Evolutionary conservation across 805 yeast genomes (phyloP).

Genomic region (Hanseniaspora guilliermondii): DNA sequence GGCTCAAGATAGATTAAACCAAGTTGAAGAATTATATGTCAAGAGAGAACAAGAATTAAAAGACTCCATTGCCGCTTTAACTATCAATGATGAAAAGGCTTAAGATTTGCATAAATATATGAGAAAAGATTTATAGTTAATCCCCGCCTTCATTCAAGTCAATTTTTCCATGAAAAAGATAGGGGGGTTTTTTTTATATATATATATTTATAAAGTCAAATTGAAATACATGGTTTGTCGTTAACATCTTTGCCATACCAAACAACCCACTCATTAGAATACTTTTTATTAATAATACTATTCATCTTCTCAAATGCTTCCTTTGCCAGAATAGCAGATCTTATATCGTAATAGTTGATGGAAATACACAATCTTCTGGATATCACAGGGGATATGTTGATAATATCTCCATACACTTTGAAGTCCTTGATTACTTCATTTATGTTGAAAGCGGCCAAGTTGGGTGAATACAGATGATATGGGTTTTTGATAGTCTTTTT

Average conservation of each 20-base stretch:
- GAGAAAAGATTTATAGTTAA: not conserved
- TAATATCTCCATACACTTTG: conserved; percentile 42
- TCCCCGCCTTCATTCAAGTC: too few species aligned
- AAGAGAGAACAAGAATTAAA: conserved; percentile 33
- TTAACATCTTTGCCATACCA: conserved; percentile 59
- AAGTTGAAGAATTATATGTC: conserved; percentile 44
- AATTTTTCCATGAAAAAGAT: too few species aligned
- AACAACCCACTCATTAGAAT: conserved; percentile 43
- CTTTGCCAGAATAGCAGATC: conserved; percentile 50
- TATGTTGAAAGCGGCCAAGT: conserved; percentile 37
- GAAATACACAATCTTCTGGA: conserved; percentile 52
- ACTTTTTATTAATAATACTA: conserved; percentile 33
- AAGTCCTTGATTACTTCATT: conserved; percentile 39
- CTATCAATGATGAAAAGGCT: conserved; percentile 16
- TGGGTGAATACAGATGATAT: conserved; percentile 27
- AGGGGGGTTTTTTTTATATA: not conserved
- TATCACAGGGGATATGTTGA: conserved; percentile 54
- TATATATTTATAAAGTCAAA: not conserved
- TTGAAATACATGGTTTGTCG: conserved; percentile 38
- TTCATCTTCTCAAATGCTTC: conserved; percentile 29
- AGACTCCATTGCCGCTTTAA: conserved; percentile 8
- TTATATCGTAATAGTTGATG: conserved; percentile 45
- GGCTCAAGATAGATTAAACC: conserved; percentile 66
- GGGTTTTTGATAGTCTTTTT: conserved; percentile 2
- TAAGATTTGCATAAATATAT: not conserved